Evolutionary conservation across 2,329 filamentous ascomycete species (phyloP), one percentile per base, ranked within the genome.

Genomic region (Fusarium goolgardi): DNA sequence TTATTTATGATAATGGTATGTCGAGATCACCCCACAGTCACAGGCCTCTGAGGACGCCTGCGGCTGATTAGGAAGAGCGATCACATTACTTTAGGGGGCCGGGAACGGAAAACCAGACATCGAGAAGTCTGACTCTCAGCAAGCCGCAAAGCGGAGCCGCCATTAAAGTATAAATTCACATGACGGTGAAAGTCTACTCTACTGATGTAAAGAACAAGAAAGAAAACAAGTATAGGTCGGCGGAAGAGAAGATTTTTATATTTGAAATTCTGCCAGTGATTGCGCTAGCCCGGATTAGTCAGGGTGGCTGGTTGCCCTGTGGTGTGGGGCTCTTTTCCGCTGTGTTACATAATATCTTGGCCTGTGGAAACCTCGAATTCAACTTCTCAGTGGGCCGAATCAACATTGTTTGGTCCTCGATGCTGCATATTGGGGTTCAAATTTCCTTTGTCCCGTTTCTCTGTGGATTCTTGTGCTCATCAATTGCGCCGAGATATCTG

Each of bases 21-120:
- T 84, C 76, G 81, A 74, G 77, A 83, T 77, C 80, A 82, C 81
- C 83, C 82, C 83, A 85, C 83, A 83, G 83, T 80, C 81, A 79
- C 77, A 77, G 78, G 81, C 82, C 81, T 79, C 67, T 69, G 68
- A 73, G 64, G 77, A 72, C 68, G 72, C 72, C 71, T 64, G 75
- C 75, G 81, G 78, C 83, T 83, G 80, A 55, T 75, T 80, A 78
- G 79, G 77, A 81, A 83, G 82, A 82, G 81, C 77, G 75, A 75
- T 81, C 78, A 80, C 81, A 44, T 81, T 79, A 64, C 71, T 85
- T 62, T 81, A 71, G 82, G 82, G 77, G 83, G 83, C 83, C 82
- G 83, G 83, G 83, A 85, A 85, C 83, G 83, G 83, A 84, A 81
- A 82, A 78, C 83, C 79, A 83, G 80, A 80, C 81, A 85, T 80